Evolutionary conservation across 768 basidiomycete genomes (phyloP).

Genomic region (Hericium alpestre): DNA sequence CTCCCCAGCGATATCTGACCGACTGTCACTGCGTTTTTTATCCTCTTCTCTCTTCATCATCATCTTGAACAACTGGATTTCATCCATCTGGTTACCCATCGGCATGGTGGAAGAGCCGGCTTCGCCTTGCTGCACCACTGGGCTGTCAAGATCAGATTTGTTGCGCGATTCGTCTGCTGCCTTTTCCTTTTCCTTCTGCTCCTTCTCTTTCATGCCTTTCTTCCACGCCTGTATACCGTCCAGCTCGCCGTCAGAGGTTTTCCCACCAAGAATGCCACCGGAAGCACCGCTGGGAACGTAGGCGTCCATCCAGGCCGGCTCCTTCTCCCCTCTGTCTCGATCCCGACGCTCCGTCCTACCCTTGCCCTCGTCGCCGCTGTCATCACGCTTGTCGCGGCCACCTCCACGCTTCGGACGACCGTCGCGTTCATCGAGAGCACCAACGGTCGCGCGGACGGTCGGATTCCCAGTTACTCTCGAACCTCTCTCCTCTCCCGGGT

Average conservation of each 20-base stretch:
- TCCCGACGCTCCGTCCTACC: constrained; percentile 39
- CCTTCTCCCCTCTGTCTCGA: constrained; percentile 59
- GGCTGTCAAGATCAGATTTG: constrained; percentile 16
- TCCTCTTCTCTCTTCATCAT: constrained; percentile 74
- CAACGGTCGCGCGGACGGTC: constrained; percentile 33
- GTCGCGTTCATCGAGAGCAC: constrained; percentile 61
- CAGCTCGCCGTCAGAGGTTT: constrained; percentile 50
- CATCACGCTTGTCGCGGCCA: constrained; percentile 53
- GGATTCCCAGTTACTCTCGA: constrained; percentile 13
- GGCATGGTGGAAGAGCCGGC: constrained; percentile 1
- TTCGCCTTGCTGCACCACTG: constrained; percentile 4
- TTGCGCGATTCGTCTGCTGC: constrained; percentile 10
- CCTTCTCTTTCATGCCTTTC: constrained; percentile 71
- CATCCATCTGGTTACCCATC: constrained; percentile 44
- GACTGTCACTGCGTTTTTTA: constrained; percentile 25
- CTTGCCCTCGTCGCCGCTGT: constrained; percentile 36
- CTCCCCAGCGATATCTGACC: background rate
- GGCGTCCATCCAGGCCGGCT: constrained; percentile 89
- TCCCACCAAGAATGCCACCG: constrained; percentile 55
- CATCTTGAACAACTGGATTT: constrained; percentile 75
- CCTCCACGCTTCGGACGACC: constrained; percentile 45
- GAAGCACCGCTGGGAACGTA: constrained; percentile 55
- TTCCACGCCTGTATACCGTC: constrained; percentile 86
- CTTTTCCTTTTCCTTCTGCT: constrained; percentile 36
- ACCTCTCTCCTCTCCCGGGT: constrained; percentile 28